phyloP scores from a whole-genome alignment of 352 stramenopile genomes.

The Globisporangium orthogonon region DNA sequence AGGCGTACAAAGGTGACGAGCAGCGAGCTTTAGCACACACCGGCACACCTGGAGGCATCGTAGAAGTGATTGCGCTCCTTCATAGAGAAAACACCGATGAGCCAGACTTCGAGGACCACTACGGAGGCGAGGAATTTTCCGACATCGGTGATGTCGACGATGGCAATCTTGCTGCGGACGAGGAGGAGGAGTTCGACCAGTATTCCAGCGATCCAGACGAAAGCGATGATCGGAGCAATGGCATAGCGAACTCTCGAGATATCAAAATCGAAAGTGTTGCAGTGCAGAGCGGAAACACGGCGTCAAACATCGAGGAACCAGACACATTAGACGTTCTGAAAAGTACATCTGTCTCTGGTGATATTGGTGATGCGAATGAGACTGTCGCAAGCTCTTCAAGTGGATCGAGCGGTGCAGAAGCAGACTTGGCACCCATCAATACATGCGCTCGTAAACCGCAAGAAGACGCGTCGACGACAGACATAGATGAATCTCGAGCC shows the following conservation, averaged over 20 bases:
- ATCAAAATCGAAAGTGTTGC: neutral
- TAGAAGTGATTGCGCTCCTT: neutral
- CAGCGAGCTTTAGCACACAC: neutral
- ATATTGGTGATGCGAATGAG: neutral
- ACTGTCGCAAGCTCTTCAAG: neutral
- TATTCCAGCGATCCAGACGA: constrained; percentile 2
- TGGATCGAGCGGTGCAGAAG: neutral
- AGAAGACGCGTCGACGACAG: neutral
- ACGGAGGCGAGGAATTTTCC: constrained; percentile 15
- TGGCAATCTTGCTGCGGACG: neutral
- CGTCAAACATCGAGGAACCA: neutral
- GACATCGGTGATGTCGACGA: constrained; percentile 2
- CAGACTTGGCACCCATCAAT: neutral
- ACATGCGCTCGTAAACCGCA: neutral
- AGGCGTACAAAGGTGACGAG: neutral
- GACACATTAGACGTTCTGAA: neutral
- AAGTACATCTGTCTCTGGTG: neutral
- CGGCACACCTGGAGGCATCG: neutral
- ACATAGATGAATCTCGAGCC: neutral
- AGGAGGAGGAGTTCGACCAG: constrained; percentile 1
- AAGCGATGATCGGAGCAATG: neutral
- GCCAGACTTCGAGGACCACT: constrained; percentile 1
- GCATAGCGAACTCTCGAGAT: neutral
- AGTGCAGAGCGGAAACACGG: too few relatives aligned
- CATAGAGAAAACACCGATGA: neutral